Evolutionary conservation across 1,284 basidiomycete genomes (phyloP).

Genomic region (Peniophora sp.): DNA sequence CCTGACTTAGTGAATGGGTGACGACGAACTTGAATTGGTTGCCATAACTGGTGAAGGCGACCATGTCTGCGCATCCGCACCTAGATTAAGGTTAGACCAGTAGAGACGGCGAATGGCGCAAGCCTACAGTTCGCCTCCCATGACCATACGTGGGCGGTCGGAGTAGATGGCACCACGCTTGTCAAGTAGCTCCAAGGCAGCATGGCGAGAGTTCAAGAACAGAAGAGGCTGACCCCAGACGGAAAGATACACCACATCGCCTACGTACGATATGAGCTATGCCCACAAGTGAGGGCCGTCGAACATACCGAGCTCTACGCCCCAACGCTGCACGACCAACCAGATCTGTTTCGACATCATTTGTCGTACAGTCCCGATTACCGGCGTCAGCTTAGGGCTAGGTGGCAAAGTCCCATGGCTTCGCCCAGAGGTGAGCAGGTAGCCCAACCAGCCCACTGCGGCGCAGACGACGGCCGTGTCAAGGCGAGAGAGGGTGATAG

Average conservation of each 20-base stretch:
- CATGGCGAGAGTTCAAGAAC: conserved; percentile 55
- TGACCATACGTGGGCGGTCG: conserved; percentile 60
- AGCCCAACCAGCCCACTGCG: no score
- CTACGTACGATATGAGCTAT: conserved; percentile 14
- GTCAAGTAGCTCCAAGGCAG: conserved; percentile 54
- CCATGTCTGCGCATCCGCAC: conserved; percentile 68
- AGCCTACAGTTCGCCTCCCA: conserved; percentile 47
- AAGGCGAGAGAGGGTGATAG: no score
- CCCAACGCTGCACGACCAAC: no score
- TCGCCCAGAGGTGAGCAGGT: no score
- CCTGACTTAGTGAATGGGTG: background rate
- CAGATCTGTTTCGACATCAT: no score
- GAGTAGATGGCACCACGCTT: conserved; percentile 63
- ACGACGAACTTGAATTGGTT: background rate
- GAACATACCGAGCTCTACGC: no score
- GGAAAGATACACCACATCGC: conserved; percentile 59
- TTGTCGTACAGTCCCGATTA: no score
- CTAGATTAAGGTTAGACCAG: conserved; percentile 18
- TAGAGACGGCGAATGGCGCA: background rate
- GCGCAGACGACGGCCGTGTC: no score
- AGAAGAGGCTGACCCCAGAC: conserved; percentile 57
- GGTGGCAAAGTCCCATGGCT: no score
- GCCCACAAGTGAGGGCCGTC: background rate
- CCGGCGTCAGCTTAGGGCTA: no score
- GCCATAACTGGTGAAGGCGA: conserved; percentile 47